phyloP scores from a whole-genome alignment of 305 asterid genomes.

The Solanum hybrid region DNA sequence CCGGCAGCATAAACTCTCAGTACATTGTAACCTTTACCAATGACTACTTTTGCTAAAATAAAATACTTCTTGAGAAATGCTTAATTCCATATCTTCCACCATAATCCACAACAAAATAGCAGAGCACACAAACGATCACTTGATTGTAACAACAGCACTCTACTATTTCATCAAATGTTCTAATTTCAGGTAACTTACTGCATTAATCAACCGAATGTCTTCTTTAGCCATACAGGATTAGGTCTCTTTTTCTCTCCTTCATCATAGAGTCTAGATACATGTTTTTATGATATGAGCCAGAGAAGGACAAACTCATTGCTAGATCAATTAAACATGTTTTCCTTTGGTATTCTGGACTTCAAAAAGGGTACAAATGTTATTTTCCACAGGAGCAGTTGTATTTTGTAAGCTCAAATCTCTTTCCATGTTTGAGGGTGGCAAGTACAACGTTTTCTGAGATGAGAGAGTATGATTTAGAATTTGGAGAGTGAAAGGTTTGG shows the following conservation, averaged over 20 bases:
- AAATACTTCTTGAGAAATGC: neutral
- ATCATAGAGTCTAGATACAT: neutral
- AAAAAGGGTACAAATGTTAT: neutral
- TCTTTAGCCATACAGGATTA: neutral
- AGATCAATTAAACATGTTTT: neutral
- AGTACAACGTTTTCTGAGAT: neutral
- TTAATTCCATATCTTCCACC: neutral
- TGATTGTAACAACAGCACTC: neutral
- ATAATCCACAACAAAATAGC: neutral
- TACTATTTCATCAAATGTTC: neutral
- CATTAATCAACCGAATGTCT: neutral
- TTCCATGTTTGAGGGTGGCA: neutral
- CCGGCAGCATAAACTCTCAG: neutral
- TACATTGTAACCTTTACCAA: neutral
- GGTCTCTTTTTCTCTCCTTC: neutral
- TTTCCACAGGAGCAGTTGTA: neutral
- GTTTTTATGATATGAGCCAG: neutral
- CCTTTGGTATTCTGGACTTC: neutral
- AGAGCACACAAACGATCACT: neutral
- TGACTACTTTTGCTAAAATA: neutral
- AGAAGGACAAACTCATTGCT: neutral
- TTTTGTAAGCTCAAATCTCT: neutral
- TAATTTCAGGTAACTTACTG: neutral
- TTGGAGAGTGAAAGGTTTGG: neutral
- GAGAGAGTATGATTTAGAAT: neutral